A percentile compares a stretch with the other conserved stretches of the same genome.
Conservation (phyloP, 2,329 filamentous ascomycete species). For the Epichloe hybrida region DNA sequence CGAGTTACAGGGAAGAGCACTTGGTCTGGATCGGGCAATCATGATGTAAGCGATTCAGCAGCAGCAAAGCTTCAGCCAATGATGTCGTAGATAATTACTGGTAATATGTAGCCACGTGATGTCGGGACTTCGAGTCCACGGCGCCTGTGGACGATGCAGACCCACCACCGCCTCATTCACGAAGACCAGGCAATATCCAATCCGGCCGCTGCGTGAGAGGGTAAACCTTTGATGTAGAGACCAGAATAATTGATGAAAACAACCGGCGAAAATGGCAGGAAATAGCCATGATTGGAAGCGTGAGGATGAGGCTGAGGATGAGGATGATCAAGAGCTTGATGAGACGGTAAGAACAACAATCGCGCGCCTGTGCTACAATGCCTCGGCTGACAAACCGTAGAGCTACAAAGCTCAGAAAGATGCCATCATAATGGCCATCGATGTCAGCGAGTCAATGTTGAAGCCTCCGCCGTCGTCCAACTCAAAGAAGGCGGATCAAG, state of each 20-base stretch:
- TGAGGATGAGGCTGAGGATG: constrained; percentile 51
- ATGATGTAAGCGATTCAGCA: constrained; percentile 1
- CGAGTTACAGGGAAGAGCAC: background rate
- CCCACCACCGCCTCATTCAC: constrained; percentile 7
- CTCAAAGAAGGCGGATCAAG: constrained; percentile 63
- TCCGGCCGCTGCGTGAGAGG: too few species aligned
- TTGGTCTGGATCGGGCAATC: constrained; percentile 1
- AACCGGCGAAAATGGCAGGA: constrained; percentile 17
- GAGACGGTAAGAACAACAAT: constrained; percentile 35
- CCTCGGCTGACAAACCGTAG: constrained; percentile 27
- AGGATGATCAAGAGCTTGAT: constrained; percentile 45
- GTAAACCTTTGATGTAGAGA: too few species aligned
- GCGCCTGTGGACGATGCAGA: constrained; percentile 1
- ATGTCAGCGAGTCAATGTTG: constrained; percentile 83
- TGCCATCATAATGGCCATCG: constrained; percentile 94
- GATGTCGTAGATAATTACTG: constrained; percentile 10
- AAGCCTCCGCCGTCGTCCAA: constrained; percentile 46
- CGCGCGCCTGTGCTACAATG: background rate
- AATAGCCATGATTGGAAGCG: constrained; percentile 29
- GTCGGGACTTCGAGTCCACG: background rate
- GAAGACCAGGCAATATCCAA: background rate
- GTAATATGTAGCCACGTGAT: constrained; percentile 17
- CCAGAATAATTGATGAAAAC: background rate
- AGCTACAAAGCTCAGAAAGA: constrained; percentile 88
- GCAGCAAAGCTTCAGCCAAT: constrained; percentile 12